Percentiles rank a stretch among this genome's conserved stretches.
Conservation (phyloP, 768 basidiomycete genomes). For the Phaeolepiota aurea region DNA sequence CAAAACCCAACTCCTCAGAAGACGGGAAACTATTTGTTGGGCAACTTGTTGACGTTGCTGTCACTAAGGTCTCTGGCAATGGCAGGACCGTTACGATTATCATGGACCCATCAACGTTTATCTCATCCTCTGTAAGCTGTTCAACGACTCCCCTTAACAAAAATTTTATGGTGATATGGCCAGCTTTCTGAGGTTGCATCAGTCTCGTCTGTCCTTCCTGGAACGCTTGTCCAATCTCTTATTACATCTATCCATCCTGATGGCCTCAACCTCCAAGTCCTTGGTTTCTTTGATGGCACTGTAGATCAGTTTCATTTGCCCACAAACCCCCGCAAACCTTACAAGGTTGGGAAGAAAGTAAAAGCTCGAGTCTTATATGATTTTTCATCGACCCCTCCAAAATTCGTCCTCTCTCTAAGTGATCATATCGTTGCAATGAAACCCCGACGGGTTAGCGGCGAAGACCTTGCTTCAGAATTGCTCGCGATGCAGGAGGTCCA, state of each 20-base stretch:
- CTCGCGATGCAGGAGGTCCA: slow-evolving; percentile 44
- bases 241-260: slow-evolving; percentile 66
- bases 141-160: background rate
- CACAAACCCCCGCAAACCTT: slow-evolving; percentile 29
- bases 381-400: slow-evolving; percentile 65
- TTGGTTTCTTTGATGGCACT: slow-evolving; percentile 90
- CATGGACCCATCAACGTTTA: slow-evolving; percentile 38
- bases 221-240: slow-evolving; percentile 71
- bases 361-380: slow-evolving; percentile 83
- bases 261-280: slow-evolving; percentile 82
- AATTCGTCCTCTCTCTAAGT: slow-evolving; percentile 73
- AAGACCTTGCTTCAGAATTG: slow-evolving; percentile 11
- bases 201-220: slow-evolving; percentile 80
- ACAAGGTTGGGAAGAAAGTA: slow-evolving; percentile 66
- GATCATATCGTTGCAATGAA: slow-evolving; percentile 61
- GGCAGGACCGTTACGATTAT: slow-evolving; percentile 72
- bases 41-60: slow-evolving; percentile 55
- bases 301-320: slow-evolving; percentile 74
- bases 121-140: slow-evolving; percentile 45
- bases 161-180: slow-evolving; percentile 1
- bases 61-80: slow-evolving; percentile 63
- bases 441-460: slow-evolving; percentile 23
- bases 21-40: slow-evolving; percentile 46
- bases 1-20: slow-evolving; percentile 28
- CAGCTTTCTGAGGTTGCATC: slow-evolving; percentile 74